Evolutionary conservation across 2,329 filamentous ascomycete species (phyloP).

Genomic region (Xylaria sp.): DNA sequence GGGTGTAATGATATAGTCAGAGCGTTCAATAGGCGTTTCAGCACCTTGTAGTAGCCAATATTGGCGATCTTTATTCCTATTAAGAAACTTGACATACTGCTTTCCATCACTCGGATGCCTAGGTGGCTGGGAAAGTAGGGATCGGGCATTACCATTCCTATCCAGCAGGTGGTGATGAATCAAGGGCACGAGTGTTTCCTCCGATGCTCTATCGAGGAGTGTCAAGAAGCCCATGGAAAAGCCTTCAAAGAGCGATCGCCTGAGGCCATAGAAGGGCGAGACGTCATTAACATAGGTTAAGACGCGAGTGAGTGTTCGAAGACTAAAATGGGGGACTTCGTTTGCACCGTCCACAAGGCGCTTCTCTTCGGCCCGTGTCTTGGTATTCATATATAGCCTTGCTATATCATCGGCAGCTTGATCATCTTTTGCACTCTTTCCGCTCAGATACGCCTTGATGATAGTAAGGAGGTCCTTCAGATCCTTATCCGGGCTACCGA

Average conservation of each 20-base stretch:
- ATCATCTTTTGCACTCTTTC: slow-evolving; percentile 75
- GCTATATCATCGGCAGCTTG: slow-evolving; percentile 84
- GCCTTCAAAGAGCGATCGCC: slow-evolving; percentile 90
- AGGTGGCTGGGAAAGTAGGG: slow-evolving; percentile 81
- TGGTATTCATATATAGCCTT: slow-evolving; percentile 87
- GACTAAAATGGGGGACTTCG: slow-evolving; percentile 95
- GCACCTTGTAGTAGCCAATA: slow-evolving; percentile 90
- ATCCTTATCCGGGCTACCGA: slow-evolving; percentile 88
- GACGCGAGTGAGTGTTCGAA: slow-evolving; percentile 91
- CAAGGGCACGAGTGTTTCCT: slow-evolving; percentile 79
- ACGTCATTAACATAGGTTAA: slow-evolving; percentile 90
- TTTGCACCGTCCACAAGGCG: slow-evolving; percentile 93
- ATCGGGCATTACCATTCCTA: slow-evolving; percentile 73
- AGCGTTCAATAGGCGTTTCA: slow-evolving; percentile 73
- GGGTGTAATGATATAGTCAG: slow-evolving; percentile 95
- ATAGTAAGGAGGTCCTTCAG: slow-evolving; percentile 88
- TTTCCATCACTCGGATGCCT: slow-evolving; percentile 80
- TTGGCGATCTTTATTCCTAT: slow-evolving; percentile 72
- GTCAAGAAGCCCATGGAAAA: slow-evolving; percentile 99
- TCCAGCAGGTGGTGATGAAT: slow-evolving; percentile 84
- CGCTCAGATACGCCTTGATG: slow-evolving; percentile 86
- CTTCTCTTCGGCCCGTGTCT: slow-evolving; percentile 82
- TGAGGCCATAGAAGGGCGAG: slow-evolving; percentile 82
- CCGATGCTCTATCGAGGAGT: slow-evolving; percentile 83
- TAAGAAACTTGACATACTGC: slow-evolving; percentile 82